Evolutionary conservation across 495 filamentous ascomycete species (phyloP).

Genomic region (Arthonia radiata): DNA sequence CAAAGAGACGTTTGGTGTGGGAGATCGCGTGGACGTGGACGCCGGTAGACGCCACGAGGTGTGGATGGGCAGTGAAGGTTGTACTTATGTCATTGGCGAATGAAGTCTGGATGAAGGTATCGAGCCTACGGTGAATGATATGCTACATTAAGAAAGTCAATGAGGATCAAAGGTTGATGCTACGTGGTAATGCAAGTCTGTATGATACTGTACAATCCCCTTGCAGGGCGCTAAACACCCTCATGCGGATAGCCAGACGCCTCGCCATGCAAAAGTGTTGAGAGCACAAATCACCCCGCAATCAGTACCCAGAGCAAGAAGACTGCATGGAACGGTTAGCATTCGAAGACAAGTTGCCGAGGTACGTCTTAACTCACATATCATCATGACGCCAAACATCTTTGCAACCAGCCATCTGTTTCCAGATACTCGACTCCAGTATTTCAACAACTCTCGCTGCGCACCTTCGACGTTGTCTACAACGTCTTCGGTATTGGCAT

Average conservation of each 20-base stretch:
- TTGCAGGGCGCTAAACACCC: no score
- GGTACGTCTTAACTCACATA: slow-evolving; percentile 20
- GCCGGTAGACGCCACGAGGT: slow-evolving; percentile 53
- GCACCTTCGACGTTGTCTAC: slow-evolving; percentile 94
- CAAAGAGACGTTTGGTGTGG: slow-evolving; percentile 43
- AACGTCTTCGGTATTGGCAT: slow-evolving; percentile 87
- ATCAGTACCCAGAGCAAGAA: slow-evolving; percentile 36
- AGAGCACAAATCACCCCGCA: slow-evolving; percentile 15
- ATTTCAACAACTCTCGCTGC: slow-evolving; percentile 83
- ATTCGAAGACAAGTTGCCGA: background rate
- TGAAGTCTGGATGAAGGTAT: no score
- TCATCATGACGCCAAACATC: slow-evolving; percentile 87
- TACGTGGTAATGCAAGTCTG: no score
- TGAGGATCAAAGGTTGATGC: no score
- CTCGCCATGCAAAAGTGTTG: background rate
- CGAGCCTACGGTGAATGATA: no score
- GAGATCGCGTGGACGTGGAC: slow-evolving; percentile 52
- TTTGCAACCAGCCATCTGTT: slow-evolving; percentile 95
- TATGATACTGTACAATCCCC: no score
- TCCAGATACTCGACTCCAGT: slow-evolving; percentile 78
- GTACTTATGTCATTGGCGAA: slow-evolving; percentile 71
- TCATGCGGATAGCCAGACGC: no score
- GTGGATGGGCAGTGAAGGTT: slow-evolving; percentile 55
- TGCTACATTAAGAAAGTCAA: no score
- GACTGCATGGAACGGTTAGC: slow-evolving; percentile 11